A percentile compares a stretch with the other conserved stretches of the same genome.
These are phyloP conservation scores for Sporothrix dimorphospora DNA, from an alignment of 2,329 filamentous ascomycete genomes.

Conservation along the genomic window DNA sequence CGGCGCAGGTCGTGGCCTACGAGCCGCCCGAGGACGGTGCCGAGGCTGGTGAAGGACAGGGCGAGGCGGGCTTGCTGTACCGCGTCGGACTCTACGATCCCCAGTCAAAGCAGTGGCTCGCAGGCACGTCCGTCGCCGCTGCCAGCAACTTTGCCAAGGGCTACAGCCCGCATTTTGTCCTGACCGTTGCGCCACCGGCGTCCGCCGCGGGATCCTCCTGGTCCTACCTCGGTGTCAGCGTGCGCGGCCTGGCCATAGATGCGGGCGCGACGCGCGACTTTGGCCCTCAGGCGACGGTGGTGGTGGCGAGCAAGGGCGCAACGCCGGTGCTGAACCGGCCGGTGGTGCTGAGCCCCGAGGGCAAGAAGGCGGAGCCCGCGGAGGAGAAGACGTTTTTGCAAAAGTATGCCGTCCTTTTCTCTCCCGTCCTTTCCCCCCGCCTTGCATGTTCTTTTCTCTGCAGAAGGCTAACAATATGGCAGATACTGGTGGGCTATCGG, in stretches of 20 bases:
- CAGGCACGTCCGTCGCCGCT: conserved; percentile 59
- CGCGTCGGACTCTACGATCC: conserved; percentile 62
- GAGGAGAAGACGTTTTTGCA: conserved; percentile 67
- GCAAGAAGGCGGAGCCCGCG: conserved; percentile 57
- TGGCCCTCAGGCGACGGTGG: conserved; percentile 60
- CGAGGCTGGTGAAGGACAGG: conserved; percentile 45
- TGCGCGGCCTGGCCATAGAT: conserved; percentile 63
- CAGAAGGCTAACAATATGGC: conserved; percentile 26
- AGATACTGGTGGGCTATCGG: conserved; percentile 71
- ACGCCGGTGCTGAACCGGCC: conserved; percentile 66
- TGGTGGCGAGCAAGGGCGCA: conserved; percentile 53
- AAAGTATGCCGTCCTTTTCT: conserved; percentile 50
- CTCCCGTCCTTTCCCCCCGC: background rate
- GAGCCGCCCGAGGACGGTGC: conserved; percentile 53
- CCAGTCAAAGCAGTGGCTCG: conserved; percentile 51
- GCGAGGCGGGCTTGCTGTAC: conserved; percentile 50
- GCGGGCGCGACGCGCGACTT: conserved; percentile 68
- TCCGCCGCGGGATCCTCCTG: background rate
- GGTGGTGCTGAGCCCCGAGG: conserved; percentile 63
- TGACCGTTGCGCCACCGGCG: conserved; percentile 50
- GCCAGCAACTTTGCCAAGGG: conserved; percentile 64
- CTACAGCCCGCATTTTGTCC: conserved; percentile 59
- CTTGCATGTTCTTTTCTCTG: background rate
- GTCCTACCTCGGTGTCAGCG: conserved; percentile 52
- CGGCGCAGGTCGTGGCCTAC: conserved; percentile 57